Percentiles rank a stretch among this genome's conserved stretches.
Evolutionary conservation across 352 stramenopile genomes (phyloP).

Genomic region (Aphanomyces stellatus): DNA sequence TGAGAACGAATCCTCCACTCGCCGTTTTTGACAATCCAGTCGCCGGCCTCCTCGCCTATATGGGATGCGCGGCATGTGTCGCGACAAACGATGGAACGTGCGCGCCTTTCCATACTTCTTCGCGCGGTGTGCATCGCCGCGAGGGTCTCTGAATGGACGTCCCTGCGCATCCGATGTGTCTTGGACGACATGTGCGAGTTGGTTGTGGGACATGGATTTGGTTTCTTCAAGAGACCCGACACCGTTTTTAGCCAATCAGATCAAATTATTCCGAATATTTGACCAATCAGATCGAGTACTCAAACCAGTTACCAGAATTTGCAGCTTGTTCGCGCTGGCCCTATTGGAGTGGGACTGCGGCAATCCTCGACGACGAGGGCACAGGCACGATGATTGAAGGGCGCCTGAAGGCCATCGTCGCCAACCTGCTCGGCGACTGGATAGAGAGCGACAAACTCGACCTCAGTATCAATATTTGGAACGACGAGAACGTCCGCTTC

Average conservation of each 20-base stretch:
- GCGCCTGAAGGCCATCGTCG: constrained; percentile 81
- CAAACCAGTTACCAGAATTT: too few relatives aligned
- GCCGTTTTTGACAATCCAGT: too few relatives aligned
- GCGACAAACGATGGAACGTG: too few relatives aligned
- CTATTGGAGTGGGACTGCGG: background rate
- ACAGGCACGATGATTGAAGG: constrained; percentile 61
- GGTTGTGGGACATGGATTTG: too few relatives aligned
- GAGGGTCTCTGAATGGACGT: too few relatives aligned
- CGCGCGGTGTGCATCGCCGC: too few relatives aligned
- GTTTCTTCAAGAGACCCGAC: too few relatives aligned
- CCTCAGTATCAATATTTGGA: constrained; percentile 83
- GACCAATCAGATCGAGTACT: background rate
- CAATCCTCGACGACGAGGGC: background rate
- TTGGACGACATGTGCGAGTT: too few relatives aligned
- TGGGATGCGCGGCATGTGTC: too few relatives aligned
- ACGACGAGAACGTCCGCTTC: constrained; percentile 79
- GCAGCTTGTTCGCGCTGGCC: background rate
- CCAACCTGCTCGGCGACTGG: constrained; percentile 79
- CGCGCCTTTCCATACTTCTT: too few relatives aligned
- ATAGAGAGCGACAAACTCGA: constrained; percentile 80
- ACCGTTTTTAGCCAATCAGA: background rate
- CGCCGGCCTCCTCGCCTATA: too few relatives aligned
- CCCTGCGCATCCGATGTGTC: too few relatives aligned
- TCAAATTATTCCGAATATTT: background rate
- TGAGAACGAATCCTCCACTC: background rate